Conservation (phyloP, 768 basidiomycete species). For the Mycena chlorophos region DNA sequence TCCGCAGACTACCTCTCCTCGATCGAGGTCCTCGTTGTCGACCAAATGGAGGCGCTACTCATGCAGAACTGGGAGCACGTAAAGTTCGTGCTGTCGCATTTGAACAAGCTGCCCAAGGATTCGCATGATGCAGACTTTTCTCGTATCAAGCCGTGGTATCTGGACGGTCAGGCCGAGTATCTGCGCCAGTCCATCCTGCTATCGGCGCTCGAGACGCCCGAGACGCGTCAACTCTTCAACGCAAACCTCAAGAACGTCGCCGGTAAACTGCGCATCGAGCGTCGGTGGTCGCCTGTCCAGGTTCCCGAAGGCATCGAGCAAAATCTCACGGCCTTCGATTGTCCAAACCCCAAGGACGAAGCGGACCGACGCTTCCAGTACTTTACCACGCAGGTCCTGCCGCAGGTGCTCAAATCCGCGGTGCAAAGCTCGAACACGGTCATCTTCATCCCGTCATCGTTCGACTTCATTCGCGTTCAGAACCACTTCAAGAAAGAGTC, state of each 20-base stretch:
- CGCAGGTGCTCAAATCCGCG: slow-evolving; percentile 84
- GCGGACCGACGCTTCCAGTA: slow-evolving; percentile 83
- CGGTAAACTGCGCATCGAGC: slow-evolving; percentile 76
- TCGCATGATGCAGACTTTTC: slow-evolving; percentile 95
- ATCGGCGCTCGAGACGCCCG: slow-evolving; percentile 87
- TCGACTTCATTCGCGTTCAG: slow-evolving; percentile 91
- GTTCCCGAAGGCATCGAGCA: slow-evolving; percentile 87
- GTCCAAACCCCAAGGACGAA: slow-evolving; percentile 69
- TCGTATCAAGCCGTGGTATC: slow-evolving; percentile 96
- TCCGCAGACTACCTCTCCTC: slow-evolving; percentile 90
- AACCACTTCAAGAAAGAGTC: slow-evolving; percentile 79
- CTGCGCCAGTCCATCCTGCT: slow-evolving; percentile 89
- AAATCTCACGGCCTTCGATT: slow-evolving; percentile 78
- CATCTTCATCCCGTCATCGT: slow-evolving; percentile 91
- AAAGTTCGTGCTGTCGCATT: slow-evolving; percentile 83
- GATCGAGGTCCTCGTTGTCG: slow-evolving; percentile 87
- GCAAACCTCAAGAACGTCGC: slow-evolving; percentile 75
- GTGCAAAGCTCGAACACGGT: slow-evolving; percentile 88
- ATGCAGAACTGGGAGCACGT: slow-evolving; percentile 99
- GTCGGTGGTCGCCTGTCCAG: slow-evolving; percentile 67
- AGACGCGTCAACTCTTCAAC: slow-evolving; percentile 80
- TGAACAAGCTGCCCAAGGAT: slow-evolving; percentile 90
- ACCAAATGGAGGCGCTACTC: slow-evolving; percentile 87
- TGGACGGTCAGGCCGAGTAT: slow-evolving; percentile 88
- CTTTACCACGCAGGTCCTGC: slow-evolving; percentile 89